Evolutionary conservation across 129 eudicot genomes (phyloP).

Genomic region (Escallonia rubra): DNA sequence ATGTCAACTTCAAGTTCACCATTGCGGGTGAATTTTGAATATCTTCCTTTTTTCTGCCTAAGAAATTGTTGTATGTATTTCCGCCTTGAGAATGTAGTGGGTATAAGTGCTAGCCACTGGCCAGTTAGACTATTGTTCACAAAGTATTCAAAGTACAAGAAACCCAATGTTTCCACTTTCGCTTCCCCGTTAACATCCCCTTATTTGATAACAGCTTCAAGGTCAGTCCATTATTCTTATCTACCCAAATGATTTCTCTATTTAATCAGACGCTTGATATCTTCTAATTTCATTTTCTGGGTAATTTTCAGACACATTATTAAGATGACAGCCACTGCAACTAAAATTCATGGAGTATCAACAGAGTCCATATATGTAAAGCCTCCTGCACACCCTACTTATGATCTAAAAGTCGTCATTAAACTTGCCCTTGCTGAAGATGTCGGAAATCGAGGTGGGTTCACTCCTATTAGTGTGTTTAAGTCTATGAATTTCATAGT

Average conservation of each 20-base stretch:
- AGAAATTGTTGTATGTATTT: no score
- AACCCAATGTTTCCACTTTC: constrained; percentile 26
- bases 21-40: no score
- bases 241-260: not conserved
- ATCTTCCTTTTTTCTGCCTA: no score
- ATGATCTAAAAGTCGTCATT: constrained; percentile 81
- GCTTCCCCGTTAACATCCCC: constrained; percentile 19
- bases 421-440: constrained; percentile 88
- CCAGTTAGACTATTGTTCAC: no score
- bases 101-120: no score
- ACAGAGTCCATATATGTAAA: constrained; percentile 34
- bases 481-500: not conserved
- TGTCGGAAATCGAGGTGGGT: constrained; percentile 73
- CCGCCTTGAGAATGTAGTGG: no score
- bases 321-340: constrained; percentile 53
- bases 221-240: constrained; percentile 14
- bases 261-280: not conserved
- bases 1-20: no score
- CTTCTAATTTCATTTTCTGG: not conserved
- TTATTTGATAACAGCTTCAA: constrained; percentile 23
- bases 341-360: constrained; percentile 21
- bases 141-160: not conserved
- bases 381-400: constrained; percentile 90
- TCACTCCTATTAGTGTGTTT: not conserved
- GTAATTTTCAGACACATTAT: constrained; percentile 28